A percentile compares a stretch with the other conserved stretches of the same genome.
Evolutionary conservation across 352 stramenopile genomes (phyloP).

Genomic region (Pythium phragmitis): DNA sequence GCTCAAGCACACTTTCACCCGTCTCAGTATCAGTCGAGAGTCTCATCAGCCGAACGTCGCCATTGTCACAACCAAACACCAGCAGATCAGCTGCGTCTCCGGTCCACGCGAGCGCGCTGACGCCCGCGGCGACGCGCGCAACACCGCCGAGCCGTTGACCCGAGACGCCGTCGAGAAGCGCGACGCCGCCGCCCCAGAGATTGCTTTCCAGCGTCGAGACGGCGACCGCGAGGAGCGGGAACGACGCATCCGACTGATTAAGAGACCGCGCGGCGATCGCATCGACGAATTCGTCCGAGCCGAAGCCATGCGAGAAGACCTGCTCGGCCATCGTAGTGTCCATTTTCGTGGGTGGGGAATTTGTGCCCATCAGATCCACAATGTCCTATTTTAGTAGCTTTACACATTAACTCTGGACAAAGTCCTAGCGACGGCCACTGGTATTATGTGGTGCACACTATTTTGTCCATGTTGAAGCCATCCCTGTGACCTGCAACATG

Average conservation of each 20-base stretch:
- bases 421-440: neutral
- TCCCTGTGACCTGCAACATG: constrained; percentile 6
- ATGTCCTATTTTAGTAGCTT: constrained; percentile 1
- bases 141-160: constrained; percentile 45
- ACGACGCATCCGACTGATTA: neutral
- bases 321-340: constrained; percentile 1
- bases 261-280: constrained; percentile 21
- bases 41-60: constrained; percentile 55
- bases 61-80: constrained; percentile 67
- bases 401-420: neutral
- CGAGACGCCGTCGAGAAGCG: constrained; percentile 43
- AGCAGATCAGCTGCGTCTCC: constrained; percentile 48
- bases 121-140: constrained; percentile 44
- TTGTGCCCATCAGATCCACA: constrained; percentile 8
- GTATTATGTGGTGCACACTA: constrained; percentile 4
- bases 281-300: constrained; percentile 23
- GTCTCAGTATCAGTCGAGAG: constrained; percentile 35
- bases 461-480: constrained; percentile 15
- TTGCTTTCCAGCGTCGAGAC: constrained; percentile 76
- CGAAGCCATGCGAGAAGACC: constrained; percentile 9
- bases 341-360: neutral
- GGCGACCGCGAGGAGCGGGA: constrained; percentile 56
- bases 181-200: constrained; percentile 63
- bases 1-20: constrained; percentile 41
- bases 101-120: constrained; percentile 57